Conservation (phyloP, 116 monocot genomes). For the Phalaenopsis hybrid region DNA sequence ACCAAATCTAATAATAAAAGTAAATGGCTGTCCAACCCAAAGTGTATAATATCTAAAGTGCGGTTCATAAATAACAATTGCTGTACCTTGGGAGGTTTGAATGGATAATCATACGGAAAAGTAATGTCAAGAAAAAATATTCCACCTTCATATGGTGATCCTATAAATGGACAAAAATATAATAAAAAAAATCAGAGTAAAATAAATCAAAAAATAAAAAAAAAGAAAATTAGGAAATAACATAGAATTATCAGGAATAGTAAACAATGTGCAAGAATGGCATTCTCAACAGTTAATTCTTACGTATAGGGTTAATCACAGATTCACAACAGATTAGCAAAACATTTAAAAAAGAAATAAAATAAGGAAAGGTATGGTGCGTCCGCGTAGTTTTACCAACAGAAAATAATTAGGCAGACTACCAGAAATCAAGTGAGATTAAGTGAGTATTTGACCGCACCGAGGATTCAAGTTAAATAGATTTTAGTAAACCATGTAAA, state of each 20-base stretch:
- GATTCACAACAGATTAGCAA: background rate
- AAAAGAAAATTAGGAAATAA: background rate
- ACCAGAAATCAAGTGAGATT: too few relatives aligned
- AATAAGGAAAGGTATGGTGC: background rate
- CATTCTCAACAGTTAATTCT: background rate
- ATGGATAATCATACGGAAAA: conserved; percentile 82
- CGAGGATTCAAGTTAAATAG: too few relatives aligned
- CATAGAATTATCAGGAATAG: background rate
- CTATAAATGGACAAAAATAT: conserved; percentile 24
- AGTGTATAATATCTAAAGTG: background rate
- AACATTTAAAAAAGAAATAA: background rate
- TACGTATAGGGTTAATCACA: background rate
- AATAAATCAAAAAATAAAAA: background rate
- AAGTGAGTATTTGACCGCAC: too few relatives aligned
- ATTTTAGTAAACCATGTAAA: too few relatives aligned
- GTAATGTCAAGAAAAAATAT: conserved; percentile 81
- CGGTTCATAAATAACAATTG: background rate
- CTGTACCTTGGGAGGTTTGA: conserved; percentile 82
- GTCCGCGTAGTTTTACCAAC: too few relatives aligned
- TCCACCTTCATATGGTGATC: conserved; percentile 87
- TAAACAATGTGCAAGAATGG: background rate
- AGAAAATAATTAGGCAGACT: too few relatives aligned
- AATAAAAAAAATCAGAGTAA: background rate
- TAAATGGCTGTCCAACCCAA: background rate
- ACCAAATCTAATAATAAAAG: too few relatives aligned